Evolutionary conservation across 139 green algal species (phyloP).

Genomic region (Nannochloris sp.): DNA sequence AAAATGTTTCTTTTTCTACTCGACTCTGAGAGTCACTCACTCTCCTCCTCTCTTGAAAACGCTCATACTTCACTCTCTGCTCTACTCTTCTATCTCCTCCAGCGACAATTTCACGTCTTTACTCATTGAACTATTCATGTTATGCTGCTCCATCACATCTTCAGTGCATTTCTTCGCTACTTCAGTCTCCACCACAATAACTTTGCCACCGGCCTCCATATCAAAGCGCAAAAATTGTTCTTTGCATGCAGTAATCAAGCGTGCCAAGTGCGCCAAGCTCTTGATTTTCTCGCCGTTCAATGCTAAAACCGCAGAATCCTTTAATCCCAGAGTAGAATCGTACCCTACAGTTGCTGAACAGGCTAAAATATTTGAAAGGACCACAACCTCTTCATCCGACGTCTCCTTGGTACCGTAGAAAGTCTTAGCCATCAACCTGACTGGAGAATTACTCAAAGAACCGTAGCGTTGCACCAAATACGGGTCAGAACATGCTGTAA

Average conservation of each 20-base stretch:
- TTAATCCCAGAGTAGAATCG: constrained; percentile 36
- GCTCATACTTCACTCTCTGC: too few relatives aligned
- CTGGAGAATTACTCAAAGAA: constrained; percentile 8
- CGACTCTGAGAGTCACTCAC: too few relatives aligned
- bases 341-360: constrained; percentile 77
- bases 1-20: too few relatives aligned
- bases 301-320: background rate
- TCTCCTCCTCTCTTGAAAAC: too few relatives aligned
- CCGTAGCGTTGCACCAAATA: constrained; percentile 28
- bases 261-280: constrained; percentile 69
- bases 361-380: constrained; percentile 72
- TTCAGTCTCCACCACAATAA: constrained; percentile 54
- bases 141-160: constrained; percentile 49
- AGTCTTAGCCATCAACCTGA: constrained; percentile 19
- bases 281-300: constrained; percentile 68
- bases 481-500: constrained; percentile 16
- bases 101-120: constrained; percentile 40
- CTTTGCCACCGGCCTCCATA: constrained; percentile 53
- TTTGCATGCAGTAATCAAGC: constrained; percentile 39
- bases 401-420: constrained; percentile 6
- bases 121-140: constrained; percentile 35
- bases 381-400: constrained; percentile 47
- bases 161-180: constrained; percentile 32
- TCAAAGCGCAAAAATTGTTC: constrained; percentile 62
- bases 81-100: too few relatives aligned